These are phyloP conservation scores for Leccinum pachyderme DNA, from an alignment of 1,284 basidiomycete genomes.

Conservation along the genomic window DNA sequence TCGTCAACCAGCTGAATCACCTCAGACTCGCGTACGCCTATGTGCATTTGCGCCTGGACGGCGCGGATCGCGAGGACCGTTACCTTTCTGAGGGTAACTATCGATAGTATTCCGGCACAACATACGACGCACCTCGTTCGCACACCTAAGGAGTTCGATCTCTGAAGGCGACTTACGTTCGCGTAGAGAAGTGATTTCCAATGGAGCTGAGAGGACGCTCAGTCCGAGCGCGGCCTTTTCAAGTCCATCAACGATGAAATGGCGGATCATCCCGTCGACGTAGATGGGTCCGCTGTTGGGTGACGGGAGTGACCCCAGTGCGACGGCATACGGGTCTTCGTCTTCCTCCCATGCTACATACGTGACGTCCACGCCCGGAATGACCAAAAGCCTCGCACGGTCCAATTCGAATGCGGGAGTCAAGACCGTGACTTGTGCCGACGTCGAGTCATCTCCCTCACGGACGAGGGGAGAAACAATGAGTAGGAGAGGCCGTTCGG, in stretches of 20 bases:
- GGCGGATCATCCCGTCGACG: slow-evolving; percentile 59
- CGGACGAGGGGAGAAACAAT: slow-evolving; percentile 50
- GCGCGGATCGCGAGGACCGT: slow-evolving; percentile 73
- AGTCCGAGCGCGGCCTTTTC: slow-evolving; percentile 44
- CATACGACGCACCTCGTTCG: slow-evolving; percentile 61
- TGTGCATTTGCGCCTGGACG: slow-evolving; percentile 57
- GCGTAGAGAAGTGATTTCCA: slow-evolving; percentile 57
- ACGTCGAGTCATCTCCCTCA: slow-evolving; percentile 27
- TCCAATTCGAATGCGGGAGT: slow-evolving; percentile 78
- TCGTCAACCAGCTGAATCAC: slow-evolving; percentile 54
- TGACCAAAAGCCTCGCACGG: slow-evolving; percentile 58
- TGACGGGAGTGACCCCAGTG: slow-evolving; percentile 44
- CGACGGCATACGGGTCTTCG: slow-evolving; percentile 61
- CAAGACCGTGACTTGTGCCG: slow-evolving; percentile 55
- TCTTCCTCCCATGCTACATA: slow-evolving; percentile 78
- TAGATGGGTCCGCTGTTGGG: slow-evolving; percentile 42
- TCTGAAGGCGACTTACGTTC: slow-evolving; percentile 76
- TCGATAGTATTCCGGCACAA: slow-evolving; percentile 1
- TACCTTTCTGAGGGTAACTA: slow-evolving; percentile 45
- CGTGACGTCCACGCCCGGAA: slow-evolving; percentile 46
- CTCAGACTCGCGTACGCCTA: slow-evolving; percentile 77
- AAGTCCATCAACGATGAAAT: slow-evolving; percentile 62
- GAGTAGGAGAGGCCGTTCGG: slow-evolving; percentile 76
- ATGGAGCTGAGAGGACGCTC: slow-evolving; percentile 47
- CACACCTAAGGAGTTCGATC: slow-evolving; percentile 71